Evolutionary conservation across 768 basidiomycete genomes (phyloP), one percentile per base, ranked within the genome.

Genomic region (Termitomyces sp.): DNA sequence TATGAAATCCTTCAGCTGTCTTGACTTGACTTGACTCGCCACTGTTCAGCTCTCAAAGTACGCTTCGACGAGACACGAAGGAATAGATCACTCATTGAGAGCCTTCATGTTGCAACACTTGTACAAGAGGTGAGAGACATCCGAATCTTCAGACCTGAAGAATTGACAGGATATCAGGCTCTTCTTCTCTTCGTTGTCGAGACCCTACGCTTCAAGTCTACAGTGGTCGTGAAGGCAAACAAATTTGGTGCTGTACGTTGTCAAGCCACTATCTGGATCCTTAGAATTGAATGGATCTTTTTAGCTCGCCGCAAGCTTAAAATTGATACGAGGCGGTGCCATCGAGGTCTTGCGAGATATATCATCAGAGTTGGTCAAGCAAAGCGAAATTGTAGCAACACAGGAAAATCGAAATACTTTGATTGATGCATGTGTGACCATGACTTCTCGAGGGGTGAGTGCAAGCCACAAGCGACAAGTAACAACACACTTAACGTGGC

Each of bases 41-140:
- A 24, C 36, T 3, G 4, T 20, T 5, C 60, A 90, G 90, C 76
- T 55, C 78, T 89, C 68, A 77, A 77, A 56, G 65, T 66, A 49
- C 81, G 82, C 22, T 83, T 92, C 61, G 71, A 72, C 24, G 74
- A 70, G 22, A 70, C 75, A 3, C 64, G 79, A 10, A 70, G 75
- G 9, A 70, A 72, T 13, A 66, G 71, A 22, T 76, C 82, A 5
- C 77, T 80, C 5, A 73, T 77, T 50, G 82, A 87, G 63, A 61
- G 83, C n/a, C 76, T 94, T 20, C 92, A 94, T 62, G 72, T 89
- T 4, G 87, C 85, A 2, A 82, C 83, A 13, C 72, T 94, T 51
- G 79, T 81, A 0, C 91, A 93, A 70, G 92, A 94, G 77, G 91
- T 84, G 34, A 48, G 52, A 28, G 24, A 20, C 9, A 58, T 55